Base-by-base conservation (phyloP, 176 grass and related monocot genomes). In the Raddia guianensis region DNA sequence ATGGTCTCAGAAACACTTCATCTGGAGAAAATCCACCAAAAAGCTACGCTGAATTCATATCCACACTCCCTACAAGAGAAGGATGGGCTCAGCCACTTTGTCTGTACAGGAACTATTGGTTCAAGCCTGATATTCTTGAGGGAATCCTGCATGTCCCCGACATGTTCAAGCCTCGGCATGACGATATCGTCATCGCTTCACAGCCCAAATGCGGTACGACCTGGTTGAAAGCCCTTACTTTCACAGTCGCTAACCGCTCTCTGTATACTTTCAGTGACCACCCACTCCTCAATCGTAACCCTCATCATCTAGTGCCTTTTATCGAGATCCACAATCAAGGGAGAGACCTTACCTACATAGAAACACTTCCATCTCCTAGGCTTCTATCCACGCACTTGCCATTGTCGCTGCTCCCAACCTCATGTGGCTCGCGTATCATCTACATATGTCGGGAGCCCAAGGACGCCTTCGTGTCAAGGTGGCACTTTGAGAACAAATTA, bases 121-220 rank as follows among this genome's bases (percentile, higher is more conserved):
- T 27, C 27, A 27, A 27, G 1, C 27, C 27, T 27, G 27, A 27
- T 0, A 27, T 27, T 27, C 27, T 27, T 27, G 27, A 27, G 27
- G 27, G 27, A 27, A 27, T 27, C 27, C 27, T 27, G 27, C 27
- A 27, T 27, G 27, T 27, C 27, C 27, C 27, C 27, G 27, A 27
- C 27, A 27, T 27, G 27, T 27, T 27, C 27, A 27, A 27, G 27
- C 27, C 27, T 27, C 27, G 27, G 27, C 27, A 27, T 27, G 27
- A 27, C 1, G 63, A 79, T n/a, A 45, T 68, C 50, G 44, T 79
- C 37, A 33, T 79, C 16, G 63, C 34, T 7, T 66, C 63, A 0
- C 10, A 79, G 6, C 75, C 76, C 9, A 79, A 79, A 6, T 42
- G 62, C 1, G 76, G 76, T 18, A 67, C 62, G 5, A 54, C 63